Evolutionary conservation across 495 filamentous ascomycete species (phyloP).

Genomic region (Xylaria curta): DNA sequence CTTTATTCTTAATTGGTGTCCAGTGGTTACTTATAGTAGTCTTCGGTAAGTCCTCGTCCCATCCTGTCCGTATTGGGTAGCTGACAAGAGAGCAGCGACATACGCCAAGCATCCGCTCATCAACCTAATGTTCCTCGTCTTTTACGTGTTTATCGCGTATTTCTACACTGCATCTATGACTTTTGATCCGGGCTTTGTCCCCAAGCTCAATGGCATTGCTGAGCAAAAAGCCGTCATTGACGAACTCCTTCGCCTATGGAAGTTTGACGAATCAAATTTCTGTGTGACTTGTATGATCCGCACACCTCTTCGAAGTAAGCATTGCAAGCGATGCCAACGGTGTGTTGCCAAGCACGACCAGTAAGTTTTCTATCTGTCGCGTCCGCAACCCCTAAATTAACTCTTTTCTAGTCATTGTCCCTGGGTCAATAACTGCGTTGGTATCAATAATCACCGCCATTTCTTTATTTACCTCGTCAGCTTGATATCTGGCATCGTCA

Average conservation of each 20-base stretch:
- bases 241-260: slow-evolving; percentile 80
- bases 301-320: slow-evolving; percentile 90
- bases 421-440: slow-evolving; percentile 97
- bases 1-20: slow-evolving; percentile 81
- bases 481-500: slow-evolving; percentile 74
- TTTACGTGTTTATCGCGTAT: slow-evolving; percentile 71
- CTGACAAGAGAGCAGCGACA: slow-evolving; percentile 59
- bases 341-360: slow-evolving; percentile 98
- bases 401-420: slow-evolving; percentile 80
- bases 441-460: slow-evolving; percentile 91
- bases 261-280: slow-evolving; percentile 93
- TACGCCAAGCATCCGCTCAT: slow-evolving; percentile 67
- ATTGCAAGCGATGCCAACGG: slow-evolving; percentile 87
- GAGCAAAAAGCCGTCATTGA: slow-evolving; percentile 88
- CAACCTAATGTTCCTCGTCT: slow-evolving; percentile 74
- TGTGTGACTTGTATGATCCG: slow-evolving; percentile 93
- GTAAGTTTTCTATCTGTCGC: slow-evolving; percentile 59
- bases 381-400: slow-evolving; percentile 43
- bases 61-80: neutral
- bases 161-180: slow-evolving; percentile 88
- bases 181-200: slow-evolving; percentile 92
- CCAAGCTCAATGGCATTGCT: slow-evolving; percentile 84
- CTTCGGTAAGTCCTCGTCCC: slow-evolving; percentile 49
- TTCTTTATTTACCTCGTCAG: slow-evolving; percentile 88
- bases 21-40: slow-evolving; percentile 77